phyloP scores from a whole-genome alignment of 2,329 filamentous ascomycete species.

The Arthroderma uncinatum region DNA sequence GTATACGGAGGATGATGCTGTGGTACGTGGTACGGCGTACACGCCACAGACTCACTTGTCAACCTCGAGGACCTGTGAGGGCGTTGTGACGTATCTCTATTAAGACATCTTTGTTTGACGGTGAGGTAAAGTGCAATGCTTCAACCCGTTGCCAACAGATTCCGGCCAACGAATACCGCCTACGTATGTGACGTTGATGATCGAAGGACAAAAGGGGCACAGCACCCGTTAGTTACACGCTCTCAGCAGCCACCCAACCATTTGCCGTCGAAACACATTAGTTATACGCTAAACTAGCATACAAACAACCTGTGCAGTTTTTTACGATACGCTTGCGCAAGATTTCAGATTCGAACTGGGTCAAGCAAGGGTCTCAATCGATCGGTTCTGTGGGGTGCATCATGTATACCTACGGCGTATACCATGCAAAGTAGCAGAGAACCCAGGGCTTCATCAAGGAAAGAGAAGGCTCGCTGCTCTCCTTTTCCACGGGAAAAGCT shows the following conservation, averaged over 20 bases:
- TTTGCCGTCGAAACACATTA: neutral
- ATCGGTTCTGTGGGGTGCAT: conserved; percentile 3
- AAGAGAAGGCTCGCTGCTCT: neutral
- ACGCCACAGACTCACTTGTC: conserved; percentile 3
- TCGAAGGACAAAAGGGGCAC: neutral
- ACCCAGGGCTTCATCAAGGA: neutral
- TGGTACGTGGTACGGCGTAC: neutral
- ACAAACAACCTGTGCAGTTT: neutral
- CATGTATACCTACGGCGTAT: neutral
- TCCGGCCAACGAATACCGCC: neutral
- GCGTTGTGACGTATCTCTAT: conserved; percentile 3
- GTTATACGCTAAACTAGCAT: conserved; percentile 1
- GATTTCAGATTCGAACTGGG: neutral
- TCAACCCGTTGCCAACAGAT: neutral
- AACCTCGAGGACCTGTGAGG: neutral
- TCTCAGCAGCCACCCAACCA: neutral
- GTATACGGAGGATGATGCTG: neutral
- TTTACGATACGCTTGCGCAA: neutral
- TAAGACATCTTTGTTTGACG: neutral
- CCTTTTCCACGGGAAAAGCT: neutral
- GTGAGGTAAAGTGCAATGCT: neutral
- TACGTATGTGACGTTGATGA: neutral
- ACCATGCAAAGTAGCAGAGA: neutral
- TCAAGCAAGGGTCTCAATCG: conserved; percentile 2
- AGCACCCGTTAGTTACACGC: neutral